A percentile compares a stretch with the other conserved stretches of the same genome.
These are phyloP conservation scores for Podospora sp. DNA, from an alignment of 495 filamentous ascomycete species.

Conservation along the genomic window DNA sequence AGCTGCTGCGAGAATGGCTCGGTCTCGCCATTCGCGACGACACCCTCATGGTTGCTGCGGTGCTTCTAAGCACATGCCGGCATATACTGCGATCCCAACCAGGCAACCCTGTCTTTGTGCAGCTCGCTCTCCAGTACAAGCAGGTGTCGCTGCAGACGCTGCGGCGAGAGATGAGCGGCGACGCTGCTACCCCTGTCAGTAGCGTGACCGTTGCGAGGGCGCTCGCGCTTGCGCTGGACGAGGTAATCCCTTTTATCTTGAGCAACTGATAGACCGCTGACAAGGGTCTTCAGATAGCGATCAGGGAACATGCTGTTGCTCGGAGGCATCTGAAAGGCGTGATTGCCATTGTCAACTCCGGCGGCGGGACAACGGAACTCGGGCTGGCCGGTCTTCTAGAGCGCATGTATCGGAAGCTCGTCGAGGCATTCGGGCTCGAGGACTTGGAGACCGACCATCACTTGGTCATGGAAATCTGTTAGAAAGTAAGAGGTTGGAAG, in stretches of 20 bases:
- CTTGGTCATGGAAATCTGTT: too few relatives aligned
- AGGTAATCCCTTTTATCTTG: conserved; percentile 1
- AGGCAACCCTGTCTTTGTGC: conserved; percentile 7
- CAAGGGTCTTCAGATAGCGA: not conserved
- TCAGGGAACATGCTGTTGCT: conserved; percentile 15
- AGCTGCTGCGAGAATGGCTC: conserved; percentile 25
- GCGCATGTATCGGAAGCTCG: conserved; percentile 14
- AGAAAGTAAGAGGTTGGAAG: too few relatives aligned
- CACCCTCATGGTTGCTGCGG: conserved; percentile 14
- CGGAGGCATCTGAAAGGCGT: conserved; percentile 22
- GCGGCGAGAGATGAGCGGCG: conserved; percentile 5
- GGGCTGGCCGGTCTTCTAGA: conserved; percentile 21
- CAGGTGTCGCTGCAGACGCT: conserved; percentile 16
- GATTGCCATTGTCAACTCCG: conserved; percentile 18
- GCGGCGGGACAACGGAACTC: conserved; percentile 14
- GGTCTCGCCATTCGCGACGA: conserved; percentile 23
- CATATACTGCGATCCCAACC: conserved; percentile 13
- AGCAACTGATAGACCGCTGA: not conserved
- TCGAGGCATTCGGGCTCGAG: not conserved
- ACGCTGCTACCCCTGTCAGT: conserved; percentile 6
- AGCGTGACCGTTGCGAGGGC: conserved; percentile 21
- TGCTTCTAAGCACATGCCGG: conserved; percentile 23
- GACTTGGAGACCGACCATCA: not conserved
- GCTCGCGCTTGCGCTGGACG: conserved; percentile 22
- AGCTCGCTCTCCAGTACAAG: conserved; percentile 24